Conservation (phyloP, 176 grass and related monocot genomes). For the Oryza meyeriana region DNA sequence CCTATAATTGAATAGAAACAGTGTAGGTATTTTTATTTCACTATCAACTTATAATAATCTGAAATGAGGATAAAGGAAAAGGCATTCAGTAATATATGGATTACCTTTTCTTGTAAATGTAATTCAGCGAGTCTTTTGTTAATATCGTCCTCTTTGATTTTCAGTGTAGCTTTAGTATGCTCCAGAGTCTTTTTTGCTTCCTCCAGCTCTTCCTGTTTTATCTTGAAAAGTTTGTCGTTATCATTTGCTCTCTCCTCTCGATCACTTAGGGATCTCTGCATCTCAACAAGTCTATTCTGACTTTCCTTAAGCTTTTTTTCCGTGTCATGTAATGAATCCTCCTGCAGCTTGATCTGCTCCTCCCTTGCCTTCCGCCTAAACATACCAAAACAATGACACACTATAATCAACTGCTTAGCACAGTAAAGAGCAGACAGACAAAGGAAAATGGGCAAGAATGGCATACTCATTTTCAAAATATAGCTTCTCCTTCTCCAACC, state of each 20-base stretch:
- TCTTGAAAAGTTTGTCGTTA: slow-evolving; percentile 63
- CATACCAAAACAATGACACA: slow-evolving; percentile 13
- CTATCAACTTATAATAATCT: not conserved
- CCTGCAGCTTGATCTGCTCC: slow-evolving; percentile 70
- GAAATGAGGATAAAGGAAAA: slow-evolving; percentile 11
- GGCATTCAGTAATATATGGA: not conserved
- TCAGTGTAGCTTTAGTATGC: slow-evolving; percentile 53
- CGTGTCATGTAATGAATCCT: slow-evolving; percentile 68
- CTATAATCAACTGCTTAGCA: not conserved
- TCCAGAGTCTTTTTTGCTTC: slow-evolving; percentile 56
- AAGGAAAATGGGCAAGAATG: not conserved
- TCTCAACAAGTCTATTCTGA: slow-evolving; percentile 75
- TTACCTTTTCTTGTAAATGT: slow-evolving; percentile 71
- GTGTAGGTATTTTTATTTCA: slow-evolving; percentile 27
- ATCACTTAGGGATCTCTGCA: slow-evolving; percentile 79
- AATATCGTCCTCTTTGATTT: slow-evolving; percentile 71
- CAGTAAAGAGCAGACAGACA: not conserved
- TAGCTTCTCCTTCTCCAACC: slow-evolving; percentile 80
- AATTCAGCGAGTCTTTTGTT: slow-evolving; percentile 53
- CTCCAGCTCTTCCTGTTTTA: slow-evolving; percentile 75
- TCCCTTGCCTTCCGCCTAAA: slow-evolving; percentile 64
- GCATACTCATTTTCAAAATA: slow-evolving; percentile 78
- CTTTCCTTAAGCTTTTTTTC: slow-evolving; percentile 88
- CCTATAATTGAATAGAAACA: slow-evolving; percentile 49
- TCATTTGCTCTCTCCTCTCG: slow-evolving; percentile 84